A percentile compares a stretch with the other conserved stretches of the same genome.
phyloP scores from a whole-genome alignment of 257 asterid species.

The Solanum lignicaule region DNA sequence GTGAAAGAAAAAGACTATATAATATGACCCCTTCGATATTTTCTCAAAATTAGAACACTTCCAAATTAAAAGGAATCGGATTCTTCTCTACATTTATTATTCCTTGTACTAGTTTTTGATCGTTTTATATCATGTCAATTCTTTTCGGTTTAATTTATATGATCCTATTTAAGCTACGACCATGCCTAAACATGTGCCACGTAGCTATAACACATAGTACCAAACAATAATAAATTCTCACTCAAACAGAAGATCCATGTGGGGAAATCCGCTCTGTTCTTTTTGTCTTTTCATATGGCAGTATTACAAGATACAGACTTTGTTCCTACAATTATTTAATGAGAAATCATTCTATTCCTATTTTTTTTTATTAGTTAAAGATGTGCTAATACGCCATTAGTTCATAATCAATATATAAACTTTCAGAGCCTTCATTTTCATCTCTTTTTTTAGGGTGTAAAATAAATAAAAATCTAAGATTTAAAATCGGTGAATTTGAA shows the following conservation, averaged over 20 bases:
- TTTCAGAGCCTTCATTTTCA: neutral
- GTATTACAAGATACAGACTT: neutral
- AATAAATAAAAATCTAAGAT: neutral
- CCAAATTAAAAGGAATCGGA: conserved; percentile 4
- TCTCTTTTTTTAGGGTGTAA: neutral
- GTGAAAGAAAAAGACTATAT: neutral
- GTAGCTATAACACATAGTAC: neutral
- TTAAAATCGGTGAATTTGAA: neutral
- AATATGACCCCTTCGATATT: neutral
- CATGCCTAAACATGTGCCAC: conserved; percentile 19
- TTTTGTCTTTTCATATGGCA: neutral
- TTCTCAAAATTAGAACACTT: neutral
- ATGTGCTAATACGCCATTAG: neutral
- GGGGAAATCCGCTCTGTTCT: neutral
- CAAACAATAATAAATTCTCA: neutral
- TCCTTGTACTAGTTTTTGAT: neutral
- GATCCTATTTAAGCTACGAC: neutral
- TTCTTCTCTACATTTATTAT: neutral
- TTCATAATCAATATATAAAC: neutral
- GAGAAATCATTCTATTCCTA: neutral
- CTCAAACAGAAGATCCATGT: neutral
- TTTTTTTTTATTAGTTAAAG: neutral
- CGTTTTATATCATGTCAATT: neutral
- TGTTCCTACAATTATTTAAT: neutral
- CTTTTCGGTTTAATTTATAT: too few relatives aligned